phyloP scores from a whole-genome alignment of 2,329 filamentous ascomycete species.

The Akanthomyces lecanii region DNA sequence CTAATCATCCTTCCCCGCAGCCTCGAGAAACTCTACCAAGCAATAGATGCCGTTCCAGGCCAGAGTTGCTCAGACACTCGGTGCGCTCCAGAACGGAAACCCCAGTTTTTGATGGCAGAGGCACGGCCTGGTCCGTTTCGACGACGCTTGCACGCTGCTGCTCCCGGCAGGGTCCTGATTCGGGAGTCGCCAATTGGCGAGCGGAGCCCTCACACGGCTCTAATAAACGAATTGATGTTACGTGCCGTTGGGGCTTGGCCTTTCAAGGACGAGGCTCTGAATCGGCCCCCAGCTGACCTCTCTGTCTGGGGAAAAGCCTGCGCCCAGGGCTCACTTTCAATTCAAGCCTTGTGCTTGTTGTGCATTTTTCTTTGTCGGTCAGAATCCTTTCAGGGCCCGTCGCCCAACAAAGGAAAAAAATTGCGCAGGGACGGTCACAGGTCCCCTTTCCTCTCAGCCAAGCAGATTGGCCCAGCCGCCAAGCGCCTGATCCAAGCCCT shows the following conservation, averaged over 20 bases:
- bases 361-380: not conserved
- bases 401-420: not conserved
- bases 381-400: not conserved
- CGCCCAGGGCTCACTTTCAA: not conserved
- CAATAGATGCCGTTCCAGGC: not conserved
- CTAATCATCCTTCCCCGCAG: not conserved
- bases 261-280: constrained; percentile 7
- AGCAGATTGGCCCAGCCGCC: not conserved
- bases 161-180: constrained; percentile 4
- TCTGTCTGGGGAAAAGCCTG: not conserved
- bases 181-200: constrained; percentile 12
- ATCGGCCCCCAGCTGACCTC: constrained; percentile 6
- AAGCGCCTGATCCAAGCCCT: constrained; percentile 21
- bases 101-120: not conserved
- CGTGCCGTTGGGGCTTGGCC: not conserved
- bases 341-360: not conserved
- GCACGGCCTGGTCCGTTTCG: constrained; percentile 9
- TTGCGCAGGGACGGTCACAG: not conserved
- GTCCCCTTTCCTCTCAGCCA: not conserved
- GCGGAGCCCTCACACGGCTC: not conserved
- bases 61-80: not conserved
- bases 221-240: constrained; percentile 13
- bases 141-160: not conserved
- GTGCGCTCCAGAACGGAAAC: not conserved
- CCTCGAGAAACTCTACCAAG: not conserved